These are phyloP conservation scores for Apophysomyces elegans DNA, from an alignment of 371 early-diverging fungal genomes.

Conservation along the genomic window DNA sequence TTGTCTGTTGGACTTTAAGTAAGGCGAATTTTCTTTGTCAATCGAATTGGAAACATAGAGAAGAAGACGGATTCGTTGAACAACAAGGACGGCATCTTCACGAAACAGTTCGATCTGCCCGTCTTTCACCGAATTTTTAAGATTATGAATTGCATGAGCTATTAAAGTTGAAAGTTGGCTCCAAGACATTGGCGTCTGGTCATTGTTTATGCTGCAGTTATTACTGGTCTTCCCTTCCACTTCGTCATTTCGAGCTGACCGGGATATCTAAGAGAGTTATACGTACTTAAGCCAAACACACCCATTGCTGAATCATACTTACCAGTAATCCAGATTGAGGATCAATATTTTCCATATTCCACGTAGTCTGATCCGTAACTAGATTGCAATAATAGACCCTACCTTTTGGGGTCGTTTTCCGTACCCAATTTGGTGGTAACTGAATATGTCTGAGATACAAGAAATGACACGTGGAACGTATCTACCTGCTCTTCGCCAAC, in stretches of 20 bases:
- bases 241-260: constrained; percentile 2
- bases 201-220: constrained; percentile 5
- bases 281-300: neutral
- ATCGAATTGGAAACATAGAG: constrained; percentile 79
- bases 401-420: constrained; percentile 64
- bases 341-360: constrained; percentile 58
- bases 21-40: constrained; percentile 66
- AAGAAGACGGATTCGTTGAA: constrained; percentile 81
- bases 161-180: constrained; percentile 65
- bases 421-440: constrained; percentile 68
- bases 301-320: neutral
- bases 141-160: constrained; percentile 65
- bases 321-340: constrained; percentile 44
- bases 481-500: constrained; percentile 25
- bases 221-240: neutral
- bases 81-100: constrained; percentile 52
- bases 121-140: constrained; percentile 68
- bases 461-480: neutral
- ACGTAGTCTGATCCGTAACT: constrained; percentile 79
- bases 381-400: constrained; percentile 79
- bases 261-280: constrained; percentile 3
- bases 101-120: constrained; percentile 28
- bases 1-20: constrained; percentile 66
- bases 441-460: constrained; percentile 10
- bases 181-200: constrained; percentile 51